These are phyloP conservation scores for Leptodermis oblonga DNA, from an alignment of 257 asterid genomes.

Conservation along the genomic window DNA sequence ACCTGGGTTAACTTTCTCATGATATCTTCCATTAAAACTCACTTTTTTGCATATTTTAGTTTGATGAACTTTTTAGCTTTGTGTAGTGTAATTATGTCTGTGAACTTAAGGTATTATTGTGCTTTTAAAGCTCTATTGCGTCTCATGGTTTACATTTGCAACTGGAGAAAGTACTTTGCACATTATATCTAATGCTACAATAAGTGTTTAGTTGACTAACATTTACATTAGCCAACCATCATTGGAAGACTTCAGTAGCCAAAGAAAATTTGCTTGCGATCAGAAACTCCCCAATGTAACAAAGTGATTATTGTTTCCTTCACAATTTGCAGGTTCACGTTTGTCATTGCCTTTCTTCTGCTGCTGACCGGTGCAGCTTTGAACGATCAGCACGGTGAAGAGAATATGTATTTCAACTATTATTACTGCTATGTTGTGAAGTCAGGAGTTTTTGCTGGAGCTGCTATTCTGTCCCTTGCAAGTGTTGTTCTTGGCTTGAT, in stretches of 20 bases:
- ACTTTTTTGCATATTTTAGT: not conserved
- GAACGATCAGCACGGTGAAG: slow-evolving; percentile 77
- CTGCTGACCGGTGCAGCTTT: slow-evolving; percentile 91
- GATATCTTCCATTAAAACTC: not conserved
- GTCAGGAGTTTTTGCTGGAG: slow-evolving; percentile 89
- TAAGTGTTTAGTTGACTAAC: not conserved
- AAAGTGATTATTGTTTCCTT: not conserved
- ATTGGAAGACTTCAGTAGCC: not conserved
- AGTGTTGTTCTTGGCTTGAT: slow-evolving; percentile 64
- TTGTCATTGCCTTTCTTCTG: slow-evolving; percentile 74
- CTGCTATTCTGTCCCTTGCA: slow-evolving; percentile 65
- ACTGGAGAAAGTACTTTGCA: not conserved
- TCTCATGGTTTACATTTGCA: not conserved
- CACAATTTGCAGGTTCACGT: slow-evolving; percentile 65
- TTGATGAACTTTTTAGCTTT: too few relatives aligned
- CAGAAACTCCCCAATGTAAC: too few relatives aligned
- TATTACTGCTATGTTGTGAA: slow-evolving; percentile 75
- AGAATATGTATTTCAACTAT: slow-evolving; percentile 57
- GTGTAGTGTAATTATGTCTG: not conserved
- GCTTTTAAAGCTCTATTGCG: too few relatives aligned
- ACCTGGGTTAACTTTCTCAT: not conserved
- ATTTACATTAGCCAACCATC: not conserved
- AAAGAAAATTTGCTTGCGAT: not conserved
- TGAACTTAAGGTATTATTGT: not conserved
- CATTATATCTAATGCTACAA: too few relatives aligned